Evolutionary conservation across 805 yeast species (phyloP).

Genomic region (Kodamaea laetipori): DNA sequence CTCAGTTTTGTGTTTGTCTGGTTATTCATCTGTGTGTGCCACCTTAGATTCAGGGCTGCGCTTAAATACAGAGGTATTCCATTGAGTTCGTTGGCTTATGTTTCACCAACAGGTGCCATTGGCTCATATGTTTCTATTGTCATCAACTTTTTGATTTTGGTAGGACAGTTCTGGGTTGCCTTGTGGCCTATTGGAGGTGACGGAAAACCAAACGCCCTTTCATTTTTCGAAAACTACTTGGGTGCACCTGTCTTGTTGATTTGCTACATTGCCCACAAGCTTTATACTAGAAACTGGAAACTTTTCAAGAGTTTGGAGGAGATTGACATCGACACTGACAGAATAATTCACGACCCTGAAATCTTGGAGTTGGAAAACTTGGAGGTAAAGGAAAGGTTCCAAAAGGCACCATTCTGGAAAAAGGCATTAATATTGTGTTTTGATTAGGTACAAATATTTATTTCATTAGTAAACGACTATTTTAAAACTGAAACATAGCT

Average conservation of each 20-base stretch:
- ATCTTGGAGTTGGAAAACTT: constrained; percentile 26
- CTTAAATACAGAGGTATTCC: constrained; percentile 25
- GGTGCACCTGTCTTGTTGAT: constrained; percentile 26
- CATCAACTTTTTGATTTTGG: constrained; percentile 26
- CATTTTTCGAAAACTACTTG: constrained; percentile 31
- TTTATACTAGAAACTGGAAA: constrained; percentile 26
- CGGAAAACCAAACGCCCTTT: constrained; percentile 23
- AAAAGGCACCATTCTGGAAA: constrained; percentile 17
- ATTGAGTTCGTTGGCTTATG: constrained; percentile 26
- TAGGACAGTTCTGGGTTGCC: constrained; percentile 34
- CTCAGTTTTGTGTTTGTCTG: constrained; percentile 29
- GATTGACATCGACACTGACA: constrained; percentile 24
- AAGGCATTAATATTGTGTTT: constrained; percentile 15
- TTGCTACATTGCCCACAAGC: constrained; percentile 28
- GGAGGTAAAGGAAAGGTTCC: constrained; percentile 20
- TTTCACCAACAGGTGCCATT: constrained; percentile 27
- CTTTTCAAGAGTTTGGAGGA: constrained; percentile 22
- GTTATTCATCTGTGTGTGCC: constrained; percentile 30
- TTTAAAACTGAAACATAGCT: no score
- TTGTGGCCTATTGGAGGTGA: constrained; percentile 23
- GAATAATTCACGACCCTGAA: constrained; percentile 27
- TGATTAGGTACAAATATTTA: constrained; percentile 11
- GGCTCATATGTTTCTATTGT: constrained; percentile 28
- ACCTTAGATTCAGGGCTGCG: constrained; percentile 33
- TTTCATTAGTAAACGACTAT: no score